Percentiles rank a stretch among this genome's conserved stretches.
Conservation (phyloP, 352 stramenopile genomes). For the Vaucheria bursata region DNA sequence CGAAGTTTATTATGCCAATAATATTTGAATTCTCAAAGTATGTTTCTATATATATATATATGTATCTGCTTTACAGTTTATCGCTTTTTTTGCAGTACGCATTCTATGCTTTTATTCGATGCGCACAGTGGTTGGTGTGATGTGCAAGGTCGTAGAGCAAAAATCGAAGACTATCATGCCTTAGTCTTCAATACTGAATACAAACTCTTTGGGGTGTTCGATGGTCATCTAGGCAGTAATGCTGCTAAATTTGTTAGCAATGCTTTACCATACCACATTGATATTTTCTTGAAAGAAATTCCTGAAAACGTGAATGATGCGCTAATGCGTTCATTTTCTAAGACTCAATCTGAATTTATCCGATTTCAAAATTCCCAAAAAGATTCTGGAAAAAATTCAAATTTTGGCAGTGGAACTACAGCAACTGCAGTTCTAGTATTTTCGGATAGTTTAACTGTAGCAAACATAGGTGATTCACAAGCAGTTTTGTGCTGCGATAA, state of each 20-base stretch:
- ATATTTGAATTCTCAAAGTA: no score
- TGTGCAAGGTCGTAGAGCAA: conserved; percentile 77
- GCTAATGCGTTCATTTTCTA: no score
- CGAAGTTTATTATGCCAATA: no score
- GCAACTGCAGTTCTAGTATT: conserved; percentile 65
- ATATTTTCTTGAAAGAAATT: conserved; percentile 20
- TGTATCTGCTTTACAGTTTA: no score
- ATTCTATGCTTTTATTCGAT: conserved; percentile 42
- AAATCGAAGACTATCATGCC: conserved; percentile 77
- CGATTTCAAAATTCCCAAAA: no score
- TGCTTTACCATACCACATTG: no score
- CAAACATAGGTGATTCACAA: conserved; percentile 73
- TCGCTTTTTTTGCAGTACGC: conserved; percentile 14
- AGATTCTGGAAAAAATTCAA: no score
- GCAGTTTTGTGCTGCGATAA: conserved; percentile 56
- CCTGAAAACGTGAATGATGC: no score
- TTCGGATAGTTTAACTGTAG: conserved; percentile 51
- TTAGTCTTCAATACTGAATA: conserved; percentile 54
- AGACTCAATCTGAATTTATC: no score
- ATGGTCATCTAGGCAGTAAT: conserved; percentile 80
- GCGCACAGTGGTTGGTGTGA: conserved; percentile 63
- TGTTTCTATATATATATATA: no score
- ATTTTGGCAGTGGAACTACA: conserved; percentile 64
- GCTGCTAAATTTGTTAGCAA: conserved; percentile 66
- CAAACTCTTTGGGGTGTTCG: conserved; percentile 84